Conservation (phyloP, 2,329 filamentous ascomycete species). For the Fusarium sarcochroum region DNA sequence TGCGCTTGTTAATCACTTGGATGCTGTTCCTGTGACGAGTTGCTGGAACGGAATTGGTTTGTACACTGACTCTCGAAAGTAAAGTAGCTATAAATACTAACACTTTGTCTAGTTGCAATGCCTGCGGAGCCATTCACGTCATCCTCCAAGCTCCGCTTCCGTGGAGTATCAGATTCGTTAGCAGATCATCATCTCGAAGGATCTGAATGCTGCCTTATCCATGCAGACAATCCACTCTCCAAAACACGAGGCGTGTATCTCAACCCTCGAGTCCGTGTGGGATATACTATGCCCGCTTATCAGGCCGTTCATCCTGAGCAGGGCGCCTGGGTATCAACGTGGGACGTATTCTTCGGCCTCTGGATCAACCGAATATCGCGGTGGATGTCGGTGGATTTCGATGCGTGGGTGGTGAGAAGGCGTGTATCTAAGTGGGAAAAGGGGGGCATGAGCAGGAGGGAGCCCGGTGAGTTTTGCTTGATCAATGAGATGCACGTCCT, state of each 20-base stretch:
- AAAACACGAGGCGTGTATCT: conserved; percentile 70
- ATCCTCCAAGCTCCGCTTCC: conserved; percentile 67
- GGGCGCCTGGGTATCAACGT: conserved; percentile 62
- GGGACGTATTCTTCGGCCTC: conserved; percentile 65
- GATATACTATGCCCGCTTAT: conserved; percentile 71
- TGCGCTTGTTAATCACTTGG: conserved; percentile 64
- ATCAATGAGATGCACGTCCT: conserved; percentile 75
- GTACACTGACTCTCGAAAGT: not conserved
- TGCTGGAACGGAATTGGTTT: conserved; percentile 63
- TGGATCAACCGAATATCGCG: conserved; percentile 71
- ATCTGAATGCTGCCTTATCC: conserved; percentile 85
- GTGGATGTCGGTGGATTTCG: conserved; percentile 54
- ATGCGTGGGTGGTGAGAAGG: conserved; percentile 53
- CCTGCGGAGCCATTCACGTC: conserved; percentile 69
- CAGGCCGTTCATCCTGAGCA: conserved; percentile 58
- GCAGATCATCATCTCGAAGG: conserved; percentile 76
- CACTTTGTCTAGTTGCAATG: conserved; percentile 58
- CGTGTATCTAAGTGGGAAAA: conserved; percentile 58
- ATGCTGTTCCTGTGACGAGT: conserved; percentile 61
- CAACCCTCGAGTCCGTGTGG: conserved; percentile 78
- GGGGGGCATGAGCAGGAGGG: conserved; percentile 53
- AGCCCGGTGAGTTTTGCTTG: conserved; percentile 66
- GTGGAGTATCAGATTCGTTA: conserved; percentile 74
- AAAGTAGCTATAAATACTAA: conserved; percentile 18
- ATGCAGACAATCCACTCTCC: conserved; percentile 76